Evolutionary conservation across 495 filamentous ascomycete genomes (phyloP), one percentile per base, ranked within the genome.

Genomic region (Choiromyces venosus): DNA sequence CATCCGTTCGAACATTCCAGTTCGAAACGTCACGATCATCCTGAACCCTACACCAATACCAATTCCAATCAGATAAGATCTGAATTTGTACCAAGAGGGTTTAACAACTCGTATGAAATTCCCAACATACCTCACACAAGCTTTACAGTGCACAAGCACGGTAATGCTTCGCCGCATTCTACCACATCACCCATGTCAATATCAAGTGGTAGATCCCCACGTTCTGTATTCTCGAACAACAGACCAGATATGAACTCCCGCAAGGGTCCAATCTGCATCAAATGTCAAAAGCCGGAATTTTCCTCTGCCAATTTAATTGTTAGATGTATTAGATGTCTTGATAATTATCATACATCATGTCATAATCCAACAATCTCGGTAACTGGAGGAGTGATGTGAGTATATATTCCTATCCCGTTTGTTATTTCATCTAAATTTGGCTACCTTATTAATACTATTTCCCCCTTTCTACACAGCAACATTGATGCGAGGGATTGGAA

Each of bases 111-210:
- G 25, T 61, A 61, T 61, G 52, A 61, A 61, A 61, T 33, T 6
- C 52, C 52, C 52, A 12, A 4, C 52, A 61, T 61, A 61, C 25
- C 25, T 33, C 25, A 33, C 10, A 61, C 25, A 29, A 61, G 52
- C 52, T 61, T 14, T 61, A 14, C 52, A 61, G 52, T 33, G 52
- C 52, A 61, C 29, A n/a, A 4, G 52, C 52, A 33, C 12, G 52
- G 52, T 10, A 61, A 61, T 61, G 52, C 52, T 61, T 61, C 52
- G 52, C 52, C 52, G 52, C 25, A 16, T 29, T 61, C 52, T 40
- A 64, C 75, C 38, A 77, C 75, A 14, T 77, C 74, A 33, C 73
- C 75, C 12, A 77, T 77, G 73, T 73, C 75, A 25, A 73, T 77
- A 46, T 77, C 75, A 64, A 77, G 75, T 25, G 74, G 75, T 19